Base-by-base conservation (phyloP, 2,329 filamentous ascomycete genomes). In the Microascus cirrosus region DNA sequence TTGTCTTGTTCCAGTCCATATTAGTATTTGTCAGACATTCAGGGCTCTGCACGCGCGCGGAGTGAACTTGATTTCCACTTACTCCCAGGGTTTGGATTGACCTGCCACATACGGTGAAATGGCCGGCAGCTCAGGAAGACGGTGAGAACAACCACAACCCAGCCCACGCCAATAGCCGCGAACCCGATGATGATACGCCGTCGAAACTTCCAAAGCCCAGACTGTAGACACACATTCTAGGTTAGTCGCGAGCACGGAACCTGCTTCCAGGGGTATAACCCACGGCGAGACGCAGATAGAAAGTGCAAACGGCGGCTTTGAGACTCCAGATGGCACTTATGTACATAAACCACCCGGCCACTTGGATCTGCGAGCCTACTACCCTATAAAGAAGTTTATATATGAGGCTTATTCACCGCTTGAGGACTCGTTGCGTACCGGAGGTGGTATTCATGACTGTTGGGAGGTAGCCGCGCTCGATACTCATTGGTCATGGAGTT, bases 61-160 rank as follows among this genome's bases (percentile, higher is more conserved):
- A 10, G 20, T 20, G 7, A 22, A 10, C 4, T 45, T 22, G 4
- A 1, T 3, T 24, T 45, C 35, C n/a, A 71, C 76, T 62, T 64
- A 80, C 77, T 74, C 12, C 81, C 80, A 0, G 81, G 81, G 34
- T 84, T 67, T 0, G 82, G 82, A 56, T 76, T 69, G 54, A 85
- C 82, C 65, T 84, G 80, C 80, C 81, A 85, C 63, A 80, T 79
- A 45, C 73, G 74, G 28, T 69, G 61, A 57, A 84, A 74, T 0
- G 80, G 80, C 25, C 71, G 71, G 61, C 82, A 85, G 8, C 74
- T 74, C 2, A 79, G 68, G 15, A 82, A 71, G 39, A 83, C 73
- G 3, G 76, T 75, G 36, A 77, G 69, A 32, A 80, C 67, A 5
- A 75, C 75, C 0, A 71, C 71, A 32, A 83, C 58, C 61, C 77